A percentile compares a stretch with the other conserved stretches of the same genome.
Evolutionary conservation across 495 filamentous ascomycete genomes (phyloP).

Genomic region (Aspergillus heteromorphus): DNA sequence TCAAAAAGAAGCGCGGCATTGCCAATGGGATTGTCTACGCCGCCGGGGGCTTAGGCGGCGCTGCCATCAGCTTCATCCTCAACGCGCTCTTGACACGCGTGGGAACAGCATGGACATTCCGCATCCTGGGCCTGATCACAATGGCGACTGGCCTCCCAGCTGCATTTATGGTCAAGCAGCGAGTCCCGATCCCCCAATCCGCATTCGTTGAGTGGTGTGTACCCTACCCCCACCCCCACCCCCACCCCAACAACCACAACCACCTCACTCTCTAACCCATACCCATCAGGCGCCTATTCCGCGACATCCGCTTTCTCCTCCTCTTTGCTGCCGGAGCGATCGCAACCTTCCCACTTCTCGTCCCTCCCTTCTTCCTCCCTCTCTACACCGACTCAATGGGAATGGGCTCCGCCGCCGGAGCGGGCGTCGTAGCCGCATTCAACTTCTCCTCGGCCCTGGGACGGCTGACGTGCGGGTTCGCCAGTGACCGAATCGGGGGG

Average conservation of each 20-base stretch:
- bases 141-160: slow-evolving; percentile 49
- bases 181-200: slow-evolving; percentile 35
- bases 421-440: slow-evolving; percentile 51
- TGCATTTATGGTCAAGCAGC: slow-evolving; percentile 52
- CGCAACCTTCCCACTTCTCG: slow-evolving; percentile 56
- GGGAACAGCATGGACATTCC: slow-evolving; percentile 51
- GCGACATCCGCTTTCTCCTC: slow-evolving; percentile 41
- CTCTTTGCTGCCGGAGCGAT: slow-evolving; percentile 52
- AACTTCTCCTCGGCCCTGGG: slow-evolving; percentile 50
- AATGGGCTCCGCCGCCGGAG: slow-evolving; percentile 43
- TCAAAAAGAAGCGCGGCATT: slow-evolving; percentile 47
- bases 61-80: slow-evolving; percentile 44
- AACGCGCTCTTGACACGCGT: slow-evolving; percentile 41
- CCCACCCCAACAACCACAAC: background rate
- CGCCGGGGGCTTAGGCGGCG: slow-evolving; percentile 49
- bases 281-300: slow-evolving; percentile 47
- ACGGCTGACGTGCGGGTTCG: slow-evolving; percentile 44
- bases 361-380: slow-evolving; percentile 57
- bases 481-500: slow-evolving; percentile 47
- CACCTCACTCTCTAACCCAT: background rate
- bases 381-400: slow-evolving; percentile 42
- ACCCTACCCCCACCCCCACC: background rate
- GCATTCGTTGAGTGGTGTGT: slow-evolving; percentile 48
- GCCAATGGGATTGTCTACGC: slow-evolving; percentile 54
- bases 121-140: slow-evolving; percentile 44